Conservation (phyloP, 2,329 filamentous ascomycete genomes). For the Epichloe typhina region DNA sequence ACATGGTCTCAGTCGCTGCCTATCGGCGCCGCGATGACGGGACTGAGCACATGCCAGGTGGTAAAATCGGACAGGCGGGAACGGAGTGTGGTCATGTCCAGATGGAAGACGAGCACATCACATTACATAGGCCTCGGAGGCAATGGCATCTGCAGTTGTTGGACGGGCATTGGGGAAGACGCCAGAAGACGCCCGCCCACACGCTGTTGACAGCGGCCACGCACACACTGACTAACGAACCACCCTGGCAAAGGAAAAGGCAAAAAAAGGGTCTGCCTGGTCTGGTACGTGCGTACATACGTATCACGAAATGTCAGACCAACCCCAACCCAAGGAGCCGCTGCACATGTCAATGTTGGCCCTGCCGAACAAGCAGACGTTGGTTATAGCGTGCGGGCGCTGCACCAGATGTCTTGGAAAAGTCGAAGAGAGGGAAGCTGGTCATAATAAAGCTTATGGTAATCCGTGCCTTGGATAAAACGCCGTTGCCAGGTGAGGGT, state of each 20-base stretch:
- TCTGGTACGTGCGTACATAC: no score
- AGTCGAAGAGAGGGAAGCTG: no score
- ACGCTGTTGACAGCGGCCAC: neutral
- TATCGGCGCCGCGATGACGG: slow-evolving; percentile 14
- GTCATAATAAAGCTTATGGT: no score
- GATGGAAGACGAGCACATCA: neutral
- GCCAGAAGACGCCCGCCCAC: neutral
- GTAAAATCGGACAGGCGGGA: neutral
- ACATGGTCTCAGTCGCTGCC: slow-evolving; percentile 14
- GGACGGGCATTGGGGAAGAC: neutral
- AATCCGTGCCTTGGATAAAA: no score
- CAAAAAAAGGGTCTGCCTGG: no score
- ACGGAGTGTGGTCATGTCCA: neutral
- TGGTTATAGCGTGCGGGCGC: no score
- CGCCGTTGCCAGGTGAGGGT: no score
- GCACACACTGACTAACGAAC: neutral
- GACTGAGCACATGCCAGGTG: slow-evolving; percentile 12
- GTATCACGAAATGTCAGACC: no score
- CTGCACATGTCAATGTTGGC: no score
- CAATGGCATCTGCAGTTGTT: neutral
- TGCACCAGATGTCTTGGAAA: no score
- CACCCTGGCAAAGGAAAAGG: neutral
- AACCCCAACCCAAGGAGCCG: no score
- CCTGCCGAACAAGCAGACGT: no score
- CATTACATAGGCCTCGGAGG: neutral